phyloP scores from a whole-genome alignment of 2,329 filamentous ascomycete genomes.

The Chrysosporium queenslandicum region DNA sequence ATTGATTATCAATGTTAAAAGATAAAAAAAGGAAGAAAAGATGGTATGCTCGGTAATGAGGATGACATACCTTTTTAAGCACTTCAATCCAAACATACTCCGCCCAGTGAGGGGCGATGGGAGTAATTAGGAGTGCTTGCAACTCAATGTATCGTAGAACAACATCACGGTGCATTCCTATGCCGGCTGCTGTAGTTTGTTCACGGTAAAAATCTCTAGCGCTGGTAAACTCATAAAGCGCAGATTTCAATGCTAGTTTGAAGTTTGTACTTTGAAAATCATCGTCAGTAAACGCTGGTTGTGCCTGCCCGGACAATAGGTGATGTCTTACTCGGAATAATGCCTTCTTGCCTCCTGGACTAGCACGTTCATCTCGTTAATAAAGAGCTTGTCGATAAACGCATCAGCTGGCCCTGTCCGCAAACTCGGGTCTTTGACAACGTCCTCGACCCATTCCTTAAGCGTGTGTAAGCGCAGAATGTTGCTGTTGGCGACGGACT shows the following conservation, averaged over 20 bases:
- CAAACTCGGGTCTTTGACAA: constrained; percentile 62
- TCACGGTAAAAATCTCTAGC: constrained; percentile 88
- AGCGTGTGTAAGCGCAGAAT: constrained; percentile 76
- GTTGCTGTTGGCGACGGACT: constrained; percentile 82
- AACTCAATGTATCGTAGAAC: constrained; percentile 73
- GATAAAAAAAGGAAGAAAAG: too few species aligned
- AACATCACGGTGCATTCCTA: constrained; percentile 78
- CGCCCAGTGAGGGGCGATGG: constrained; percentile 85
- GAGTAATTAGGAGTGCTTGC: constrained; percentile 70
- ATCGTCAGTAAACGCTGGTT: neutral
- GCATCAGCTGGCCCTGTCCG: constrained; percentile 64
- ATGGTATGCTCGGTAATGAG: neutral
- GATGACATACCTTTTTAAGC: constrained; percentile 51
- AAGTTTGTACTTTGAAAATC: constrained; percentile 52
- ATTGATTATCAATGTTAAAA: constrained; percentile 5
- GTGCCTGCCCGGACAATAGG: neutral
- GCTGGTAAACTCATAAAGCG: constrained; percentile 81
- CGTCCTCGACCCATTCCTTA: constrained; percentile 86
- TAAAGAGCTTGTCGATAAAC: constrained; percentile 81
- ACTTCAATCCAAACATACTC: constrained; percentile 93
- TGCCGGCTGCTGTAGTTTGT: constrained; percentile 61
- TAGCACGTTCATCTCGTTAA: constrained; percentile 81
- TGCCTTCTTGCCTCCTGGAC: constrained; percentile 68
- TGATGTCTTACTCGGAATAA: constrained; percentile 53
- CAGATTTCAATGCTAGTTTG: constrained; percentile 76